These are phyloP conservation scores for Eimeria brunetti DNA, from an alignment of 169 alveolate species.

Conservation along the genomic window DNA sequence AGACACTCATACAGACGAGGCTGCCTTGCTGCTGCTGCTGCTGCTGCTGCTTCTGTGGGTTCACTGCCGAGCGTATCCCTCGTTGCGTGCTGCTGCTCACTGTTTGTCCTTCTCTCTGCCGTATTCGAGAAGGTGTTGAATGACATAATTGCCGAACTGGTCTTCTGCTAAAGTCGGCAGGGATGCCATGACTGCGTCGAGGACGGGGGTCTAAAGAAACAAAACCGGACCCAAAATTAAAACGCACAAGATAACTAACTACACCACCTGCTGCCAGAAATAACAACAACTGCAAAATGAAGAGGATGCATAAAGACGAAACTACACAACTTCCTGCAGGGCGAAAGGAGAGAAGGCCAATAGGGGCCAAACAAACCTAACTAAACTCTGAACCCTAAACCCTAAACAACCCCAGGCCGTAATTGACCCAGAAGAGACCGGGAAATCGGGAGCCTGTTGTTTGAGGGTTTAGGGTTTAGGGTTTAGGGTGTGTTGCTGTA, in stretches of 20 bases:
- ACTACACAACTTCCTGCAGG: no score
- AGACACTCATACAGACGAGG: not conserved
- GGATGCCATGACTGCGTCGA: slow-evolving; percentile 75
- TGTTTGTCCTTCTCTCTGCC: slow-evolving; percentile 83
- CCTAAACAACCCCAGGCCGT: not conserved
- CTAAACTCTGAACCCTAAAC: not conserved
- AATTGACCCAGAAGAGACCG: not conserved
- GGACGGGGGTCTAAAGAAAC: slow-evolving; percentile 25
- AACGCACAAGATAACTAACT: not conserved
- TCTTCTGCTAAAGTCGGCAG: slow-evolving; percentile 67
- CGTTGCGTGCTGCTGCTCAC: slow-evolving; percentile 1
- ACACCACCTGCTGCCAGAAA: no score
- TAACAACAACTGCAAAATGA: no score
- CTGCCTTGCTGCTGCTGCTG: not conserved
- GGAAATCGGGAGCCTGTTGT: not conserved
- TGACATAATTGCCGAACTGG: slow-evolving; percentile 91
- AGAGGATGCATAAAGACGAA: no score
- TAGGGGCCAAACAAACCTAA: no score
- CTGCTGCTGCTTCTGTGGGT: not conserved
- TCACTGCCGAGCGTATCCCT: not conserved
- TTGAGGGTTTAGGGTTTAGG: not conserved
- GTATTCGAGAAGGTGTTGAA: slow-evolving; percentile 89
- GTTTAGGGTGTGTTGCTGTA: not conserved
- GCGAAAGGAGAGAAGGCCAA: no score
- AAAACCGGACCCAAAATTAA: not conserved